Evolutionary conservation across 2,329 filamentous ascomycete species (phyloP), one percentile per base, ranked within the genome.

Genomic region (Aspergillus novofumigatus): DNA sequence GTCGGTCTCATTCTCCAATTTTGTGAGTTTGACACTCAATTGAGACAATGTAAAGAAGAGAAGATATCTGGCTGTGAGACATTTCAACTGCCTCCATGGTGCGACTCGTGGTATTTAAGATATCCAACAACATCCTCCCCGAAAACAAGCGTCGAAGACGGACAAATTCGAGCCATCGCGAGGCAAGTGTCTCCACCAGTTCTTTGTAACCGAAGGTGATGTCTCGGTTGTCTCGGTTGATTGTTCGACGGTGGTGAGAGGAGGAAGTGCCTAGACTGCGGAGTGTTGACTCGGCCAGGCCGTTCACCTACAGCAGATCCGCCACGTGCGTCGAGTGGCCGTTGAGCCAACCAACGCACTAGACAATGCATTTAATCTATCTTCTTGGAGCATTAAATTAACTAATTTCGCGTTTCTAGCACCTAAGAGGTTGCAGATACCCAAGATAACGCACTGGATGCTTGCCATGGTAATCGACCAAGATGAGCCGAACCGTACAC

Each of bases 301-400:
- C 56, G 56, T 51, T 59, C 59, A 59, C 38, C 44, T 42, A 49
- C 35, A 51, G 14, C 29, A 29, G 49, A 56, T 50, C 53, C 9
- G 53, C 56, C 59, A 61, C 57, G 59, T 61, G 59, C 57, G 41
- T 45, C 28, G 44, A 42, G 41, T 32, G 10, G 29, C 29, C 11
- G 29, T 32, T 32, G 14, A 1, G 32, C 32, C 4, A 45, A 11
- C 20, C n/a, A 44, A 11, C n/a, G 41, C 41, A 44, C 41, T 44
- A 44, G 8, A 11, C 2, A 8, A 45, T 10, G 21, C 42, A 4
- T 23, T 9, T 9, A 21, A 23, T 20, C 10, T 45, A 20, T 45
- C 20, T 45, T 8, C 20, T 10, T 45, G 20, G 2, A 29, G 4
- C 14, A 11, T 38, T 38, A 17, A 17, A 44, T 11, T 44, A 21